phyloP scores from a whole-genome alignment of 345 rosid genomes.

The Eucalyptus pumila region DNA sequence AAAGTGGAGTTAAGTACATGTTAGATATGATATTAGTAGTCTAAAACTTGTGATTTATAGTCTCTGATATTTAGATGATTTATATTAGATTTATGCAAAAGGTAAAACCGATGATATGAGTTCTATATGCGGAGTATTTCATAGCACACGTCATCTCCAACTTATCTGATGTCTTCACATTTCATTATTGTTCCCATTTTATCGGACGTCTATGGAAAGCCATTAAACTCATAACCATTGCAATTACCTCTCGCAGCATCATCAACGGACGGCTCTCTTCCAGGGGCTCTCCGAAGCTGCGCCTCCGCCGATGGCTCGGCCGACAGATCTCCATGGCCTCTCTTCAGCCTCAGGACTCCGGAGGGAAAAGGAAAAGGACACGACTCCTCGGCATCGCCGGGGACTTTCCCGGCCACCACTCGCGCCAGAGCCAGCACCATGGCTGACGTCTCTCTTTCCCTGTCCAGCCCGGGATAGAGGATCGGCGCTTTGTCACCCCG shows the following conservation, averaged over 20 bases:
- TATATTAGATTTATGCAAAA: not conserved
- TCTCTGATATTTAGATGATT: not conserved
- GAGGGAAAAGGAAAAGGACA: not conserved
- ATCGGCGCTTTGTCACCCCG: not conserved
- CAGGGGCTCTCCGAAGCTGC: not conserved
- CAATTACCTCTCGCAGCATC: not conserved
- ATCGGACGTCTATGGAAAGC: not conserved
- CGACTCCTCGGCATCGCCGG: not conserved
- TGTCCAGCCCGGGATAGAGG: not conserved
- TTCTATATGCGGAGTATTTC: not conserved
- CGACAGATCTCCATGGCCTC: not conserved
- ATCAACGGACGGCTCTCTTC: not conserved
- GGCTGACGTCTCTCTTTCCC: conserved; percentile 55
- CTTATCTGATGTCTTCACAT: not conserved
- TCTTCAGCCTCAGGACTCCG: not conserved
- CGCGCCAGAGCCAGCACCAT: conserved; percentile 75
- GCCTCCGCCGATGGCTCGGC: not conserved
- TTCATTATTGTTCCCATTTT: not conserved
- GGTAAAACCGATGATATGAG: not conserved
- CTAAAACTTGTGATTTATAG: not conserved
- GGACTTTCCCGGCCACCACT: conserved; percentile 56
- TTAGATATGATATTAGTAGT: not conserved
- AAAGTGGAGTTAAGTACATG: not conserved
- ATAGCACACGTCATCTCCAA: not conserved
- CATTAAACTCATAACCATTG: not conserved